phyloP scores from a whole-genome alignment of 352 stramenopile species.

The Globisporangium abappressorium region DNA sequence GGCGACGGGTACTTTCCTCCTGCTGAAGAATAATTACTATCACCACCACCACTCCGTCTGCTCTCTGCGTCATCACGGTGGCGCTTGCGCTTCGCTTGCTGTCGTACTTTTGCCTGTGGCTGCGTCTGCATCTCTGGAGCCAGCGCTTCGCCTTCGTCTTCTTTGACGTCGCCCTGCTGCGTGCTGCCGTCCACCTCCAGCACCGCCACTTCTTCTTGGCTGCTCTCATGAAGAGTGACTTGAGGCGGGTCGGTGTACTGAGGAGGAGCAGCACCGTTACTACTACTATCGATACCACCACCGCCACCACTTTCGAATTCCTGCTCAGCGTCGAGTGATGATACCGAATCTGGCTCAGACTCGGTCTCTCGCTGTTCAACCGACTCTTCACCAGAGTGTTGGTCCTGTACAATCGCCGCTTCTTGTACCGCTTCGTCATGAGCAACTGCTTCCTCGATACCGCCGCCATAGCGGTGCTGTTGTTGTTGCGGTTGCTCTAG shows the following conservation, averaged over 20 bases:
- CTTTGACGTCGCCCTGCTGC: not conserved
- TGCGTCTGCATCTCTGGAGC: not conserved
- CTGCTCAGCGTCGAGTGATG: not conserved
- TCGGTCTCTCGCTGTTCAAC: not conserved
- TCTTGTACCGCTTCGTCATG: not conserved
- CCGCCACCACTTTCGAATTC: not conserved
- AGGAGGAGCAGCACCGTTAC: not conserved
- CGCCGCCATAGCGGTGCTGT: conserved; percentile 5
- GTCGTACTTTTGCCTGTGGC: not conserved
- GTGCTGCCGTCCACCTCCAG: not conserved
- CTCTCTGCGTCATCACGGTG: conserved; percentile 2
- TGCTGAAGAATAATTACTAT: not conserved
- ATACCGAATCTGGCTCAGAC: not conserved
- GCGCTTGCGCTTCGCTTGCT: conserved; percentile 25
- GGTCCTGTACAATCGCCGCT: not conserved
- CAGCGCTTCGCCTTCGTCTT: not conserved
- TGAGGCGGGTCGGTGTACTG: not conserved
- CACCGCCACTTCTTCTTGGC: not conserved
- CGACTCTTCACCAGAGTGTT: not conserved
- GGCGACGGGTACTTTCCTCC: not conserved
- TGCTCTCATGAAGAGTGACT: not conserved
- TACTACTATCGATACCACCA: not conserved
- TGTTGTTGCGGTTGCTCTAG: not conserved
- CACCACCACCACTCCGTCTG: not conserved
- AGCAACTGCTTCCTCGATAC: not conserved